A percentile compares a stretch with the other conserved stretches of the same genome.
phyloP scores from a whole-genome alignment of 73 alveolate genomes.

The Tetrahymena borealis region DNA sequence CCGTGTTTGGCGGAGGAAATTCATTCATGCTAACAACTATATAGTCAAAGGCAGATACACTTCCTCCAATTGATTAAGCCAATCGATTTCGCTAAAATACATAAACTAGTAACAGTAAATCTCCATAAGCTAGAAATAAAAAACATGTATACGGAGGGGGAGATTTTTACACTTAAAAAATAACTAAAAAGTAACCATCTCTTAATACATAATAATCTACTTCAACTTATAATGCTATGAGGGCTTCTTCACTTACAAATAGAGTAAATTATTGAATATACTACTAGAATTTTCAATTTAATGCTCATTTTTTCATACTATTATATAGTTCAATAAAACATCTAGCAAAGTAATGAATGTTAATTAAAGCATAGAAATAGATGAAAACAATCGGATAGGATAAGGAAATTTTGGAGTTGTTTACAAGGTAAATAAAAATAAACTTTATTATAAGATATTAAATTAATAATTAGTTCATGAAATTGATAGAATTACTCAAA shows the following conservation, averaged over 20 bases:
- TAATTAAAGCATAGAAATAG: neutral
- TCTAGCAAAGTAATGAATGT: neutral
- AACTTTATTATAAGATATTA: neutral
- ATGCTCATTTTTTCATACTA: neutral
- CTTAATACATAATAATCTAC: neutral
- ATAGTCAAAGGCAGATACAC: neutral
- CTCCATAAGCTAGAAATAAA: neutral
- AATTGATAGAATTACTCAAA: too few relatives aligned
- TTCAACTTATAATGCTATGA: neutral
- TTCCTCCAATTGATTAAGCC: neutral
- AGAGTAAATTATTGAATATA: neutral
- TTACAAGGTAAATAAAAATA: slow-evolving; percentile 16
- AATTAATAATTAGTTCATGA: neutral
- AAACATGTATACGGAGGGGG: neutral
- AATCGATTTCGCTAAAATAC: neutral
- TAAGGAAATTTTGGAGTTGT: slow-evolving; percentile 51
- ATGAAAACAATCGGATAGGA: slow-evolving; percentile 9
- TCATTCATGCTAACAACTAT: neutral
- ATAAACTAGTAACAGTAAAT: neutral
- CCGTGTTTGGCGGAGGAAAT: neutral
- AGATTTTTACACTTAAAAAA: neutral
- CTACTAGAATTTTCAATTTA: too few relatives aligned
- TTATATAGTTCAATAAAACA: neutral
- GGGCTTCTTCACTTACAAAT: neutral
- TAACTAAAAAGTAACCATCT: neutral